Evolutionary conservation across 257 asterid species (phyloP), one percentile per base, ranked within the genome.

Genomic region (Solanum tarijense): DNA sequence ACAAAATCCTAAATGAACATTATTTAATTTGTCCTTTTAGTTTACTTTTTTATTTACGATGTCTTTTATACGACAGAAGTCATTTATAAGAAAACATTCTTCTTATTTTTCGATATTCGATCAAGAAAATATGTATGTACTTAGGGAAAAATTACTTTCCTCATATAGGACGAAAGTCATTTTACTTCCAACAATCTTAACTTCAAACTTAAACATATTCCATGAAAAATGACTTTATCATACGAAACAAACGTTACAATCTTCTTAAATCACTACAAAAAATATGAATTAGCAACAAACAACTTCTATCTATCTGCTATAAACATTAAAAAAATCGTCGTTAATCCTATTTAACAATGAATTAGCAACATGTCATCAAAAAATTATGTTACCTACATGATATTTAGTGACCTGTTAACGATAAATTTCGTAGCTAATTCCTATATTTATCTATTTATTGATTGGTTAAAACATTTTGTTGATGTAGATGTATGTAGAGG

Each of bases 401-500:
- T 69, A 31, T 71, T 31, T 31, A 7, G 39, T 1, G 76, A 29
- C 3, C 4, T 21, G 32, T 69, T 1, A 29, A 0, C 7, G 39
- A 71, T 0, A 5, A 71, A 71, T 31, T 71, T 71, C 39, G 0
- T 14, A 7, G 12, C 12, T 29, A 71, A 16, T 71, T 7, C 9
- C 10, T 62, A 23, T 4, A 23, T 1, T 27, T 4, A 9, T 62
- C 12, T 23, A 23, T 62, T 23, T 23, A 62, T 62, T 62, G 71
- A 62, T 62, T 60, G 29, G 27, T 23, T 62, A 23, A 62, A 62
- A 62, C 31, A 23, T 62, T 23, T 62, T 25, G 9, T 52, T 12
- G 31, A 23, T 38, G 12, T 92, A 94, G 95, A 66, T 90, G 95
- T 93, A 84, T 78, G 13, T 5, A 39, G 71, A 1, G 46, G 92